A percentile compares a stretch with the other conserved stretches of the same genome.
Conservation (phyloP, 352 stramenopile species). For the Globisporangium okanoganense region DNA sequence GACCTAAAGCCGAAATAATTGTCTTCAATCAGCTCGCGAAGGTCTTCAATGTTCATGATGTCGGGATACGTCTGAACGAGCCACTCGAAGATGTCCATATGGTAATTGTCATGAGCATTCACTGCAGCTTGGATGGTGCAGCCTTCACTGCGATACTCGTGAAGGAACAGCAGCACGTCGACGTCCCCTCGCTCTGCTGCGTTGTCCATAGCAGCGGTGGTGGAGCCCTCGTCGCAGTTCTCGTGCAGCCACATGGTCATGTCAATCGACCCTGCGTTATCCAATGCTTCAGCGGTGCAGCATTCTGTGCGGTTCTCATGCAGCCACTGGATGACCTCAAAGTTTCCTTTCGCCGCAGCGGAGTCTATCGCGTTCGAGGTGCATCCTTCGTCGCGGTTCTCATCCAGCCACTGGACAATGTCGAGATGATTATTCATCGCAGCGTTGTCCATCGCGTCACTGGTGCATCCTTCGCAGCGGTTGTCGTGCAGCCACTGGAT, state of each 20-base stretch:
- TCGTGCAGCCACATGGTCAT: too few relatives aligned
- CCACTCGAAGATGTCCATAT: background rate
- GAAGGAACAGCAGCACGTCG: background rate
- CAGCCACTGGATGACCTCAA: background rate
- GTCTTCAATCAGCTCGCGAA: too few relatives aligned
- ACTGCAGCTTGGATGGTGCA: background rate
- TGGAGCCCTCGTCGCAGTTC: background rate
- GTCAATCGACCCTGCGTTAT: too few relatives aligned
- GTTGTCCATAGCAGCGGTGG: background rate
- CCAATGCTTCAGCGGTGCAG: background rate
- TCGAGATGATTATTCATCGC: background rate
- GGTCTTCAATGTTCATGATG: background rate
- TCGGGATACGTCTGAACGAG: background rate
- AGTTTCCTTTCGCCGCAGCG: too few relatives aligned
- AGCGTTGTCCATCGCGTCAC: too few relatives aligned
- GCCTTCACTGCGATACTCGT: background rate
- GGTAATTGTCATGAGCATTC: background rate
- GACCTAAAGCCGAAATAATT: too few relatives aligned
- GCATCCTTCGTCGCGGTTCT: background rate
- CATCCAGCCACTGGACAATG: background rate
- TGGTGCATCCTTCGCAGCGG: background rate
- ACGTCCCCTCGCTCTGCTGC: background rate
- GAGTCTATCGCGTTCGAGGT: background rate
- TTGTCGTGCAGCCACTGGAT: background rate
- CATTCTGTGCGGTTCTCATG: background rate